Percentiles rank a stretch among this genome's conserved stretches.
Conservation (phyloP, 140 eudicot genomes). For the Senecio squalidus region DNA sequence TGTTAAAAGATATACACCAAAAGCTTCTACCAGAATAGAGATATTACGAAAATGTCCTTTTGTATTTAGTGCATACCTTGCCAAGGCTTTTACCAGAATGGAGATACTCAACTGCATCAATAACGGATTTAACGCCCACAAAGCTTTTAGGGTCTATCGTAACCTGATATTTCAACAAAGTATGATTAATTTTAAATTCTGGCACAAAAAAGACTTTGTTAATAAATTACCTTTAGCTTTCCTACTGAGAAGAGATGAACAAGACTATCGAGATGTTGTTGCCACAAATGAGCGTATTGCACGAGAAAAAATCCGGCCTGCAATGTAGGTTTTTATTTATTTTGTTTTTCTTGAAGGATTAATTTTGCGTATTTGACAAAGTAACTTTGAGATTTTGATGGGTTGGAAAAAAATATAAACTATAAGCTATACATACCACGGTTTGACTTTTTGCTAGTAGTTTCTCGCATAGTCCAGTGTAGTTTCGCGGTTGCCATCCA, state of each 20-base stretch:
- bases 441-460: conserved; percentile 85
- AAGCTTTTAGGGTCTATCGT: conserved; percentile 71
- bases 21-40: background rate
- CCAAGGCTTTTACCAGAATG: conserved; percentile 97
- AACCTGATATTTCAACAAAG: conserved; percentile 38
- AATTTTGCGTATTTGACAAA: background rate
- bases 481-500: conserved; percentile 90
- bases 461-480: conserved; percentile 88
- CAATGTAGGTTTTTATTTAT: too few relatives aligned
- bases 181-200: background rate
- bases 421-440: conserved; percentile 48
- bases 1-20: background rate
- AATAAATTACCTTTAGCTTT: conserved; percentile 59
- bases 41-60: background rate
- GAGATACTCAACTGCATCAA: conserved; percentile 91
- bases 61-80: conserved; percentile 52
- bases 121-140: conserved; percentile 68
- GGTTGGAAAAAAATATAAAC: background rate
- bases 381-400: background rate
- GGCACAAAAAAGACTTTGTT: background rate
- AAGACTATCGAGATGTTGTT: conserved; percentile 72
- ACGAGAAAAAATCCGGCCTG: conserved; percentile 91
- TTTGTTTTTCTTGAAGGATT: too few relatives aligned
- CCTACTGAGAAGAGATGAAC: conserved; percentile 61
- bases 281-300: conserved; percentile 86